These are phyloP conservation scores for Akanthomyces lecanii DNA, from an alignment of 2,329 filamentous ascomycete genomes.

Conservation along the genomic window DNA sequence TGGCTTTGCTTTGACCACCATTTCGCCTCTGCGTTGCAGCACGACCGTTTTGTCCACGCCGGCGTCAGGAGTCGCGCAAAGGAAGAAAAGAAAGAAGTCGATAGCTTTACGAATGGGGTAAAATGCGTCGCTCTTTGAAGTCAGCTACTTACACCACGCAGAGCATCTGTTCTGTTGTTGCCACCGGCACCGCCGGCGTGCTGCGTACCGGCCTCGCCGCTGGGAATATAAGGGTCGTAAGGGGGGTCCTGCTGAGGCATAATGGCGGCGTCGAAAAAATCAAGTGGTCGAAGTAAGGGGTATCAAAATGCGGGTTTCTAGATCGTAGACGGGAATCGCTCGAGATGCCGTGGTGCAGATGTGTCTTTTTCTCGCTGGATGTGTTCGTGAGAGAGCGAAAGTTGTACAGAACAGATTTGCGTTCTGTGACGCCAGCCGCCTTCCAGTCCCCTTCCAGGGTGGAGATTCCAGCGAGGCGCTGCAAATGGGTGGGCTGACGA, in stretches of 20 bases:
- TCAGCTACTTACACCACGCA: slow-evolving; percentile 73
- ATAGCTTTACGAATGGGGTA: background rate
- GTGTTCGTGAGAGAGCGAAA: slow-evolving; percentile 2
- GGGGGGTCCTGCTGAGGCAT: slow-evolving; percentile 59
- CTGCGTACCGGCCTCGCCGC: slow-evolving; percentile 48
- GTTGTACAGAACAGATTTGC: slow-evolving; percentile 12
- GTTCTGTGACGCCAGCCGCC: slow-evolving; percentile 1
- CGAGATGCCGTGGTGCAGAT: slow-evolving; percentile 4
- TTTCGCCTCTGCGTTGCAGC: background rate
- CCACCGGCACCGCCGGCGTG: slow-evolving; percentile 37
- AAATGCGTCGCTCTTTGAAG: slow-evolving; percentile 8
- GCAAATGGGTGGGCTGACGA: slow-evolving; percentile 9
- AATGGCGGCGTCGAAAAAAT: slow-evolving; percentile 21
- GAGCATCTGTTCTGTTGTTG: slow-evolving; percentile 55
- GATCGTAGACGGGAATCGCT: background rate
- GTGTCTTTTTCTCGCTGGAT: background rate
- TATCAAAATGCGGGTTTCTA: background rate
- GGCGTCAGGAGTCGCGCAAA: background rate
- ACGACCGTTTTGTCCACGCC: background rate
- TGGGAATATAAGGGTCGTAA: slow-evolving; percentile 87
- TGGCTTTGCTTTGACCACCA: background rate
- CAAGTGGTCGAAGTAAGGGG: slow-evolving; percentile 4
- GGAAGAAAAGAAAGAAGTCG: background rate
- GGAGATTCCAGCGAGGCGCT: slow-evolving; percentile 10
- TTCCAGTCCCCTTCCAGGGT: background rate